Percentiles rank a stretch among this genome's conserved stretches.
Evolutionary conservation across 2,329 filamentous ascomycete species (phyloP).

Genomic region (Hypocreales sp.): DNA sequence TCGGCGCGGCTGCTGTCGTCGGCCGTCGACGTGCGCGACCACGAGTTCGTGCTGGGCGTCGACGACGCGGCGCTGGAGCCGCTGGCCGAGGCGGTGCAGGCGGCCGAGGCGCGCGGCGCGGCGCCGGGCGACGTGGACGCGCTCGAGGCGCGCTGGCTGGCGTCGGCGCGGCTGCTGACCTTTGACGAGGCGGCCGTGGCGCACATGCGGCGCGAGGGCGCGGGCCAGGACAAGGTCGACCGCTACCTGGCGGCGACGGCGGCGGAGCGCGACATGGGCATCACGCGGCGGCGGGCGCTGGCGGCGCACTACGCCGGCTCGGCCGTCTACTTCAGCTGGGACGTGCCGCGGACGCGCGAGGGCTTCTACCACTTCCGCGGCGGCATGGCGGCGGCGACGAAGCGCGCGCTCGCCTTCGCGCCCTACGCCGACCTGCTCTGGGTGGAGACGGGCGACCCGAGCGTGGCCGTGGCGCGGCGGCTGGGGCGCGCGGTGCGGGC

Average conservation of each 20-base stretch:
- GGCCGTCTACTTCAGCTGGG: conserved; percentile 74
- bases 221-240: conserved; percentile 46
- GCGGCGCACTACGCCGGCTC: conserved; percentile 51
- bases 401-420: conserved; percentile 80
- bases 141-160: conserved; percentile 81
- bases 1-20: conserved; percentile 82
- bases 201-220: conserved; percentile 54
- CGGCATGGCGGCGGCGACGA: conserved; percentile 74
- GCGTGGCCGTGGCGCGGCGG: conserved; percentile 56
- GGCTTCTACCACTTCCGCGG: conserved; percentile 85
- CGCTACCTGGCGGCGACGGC: conserved; percentile 49
- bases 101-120: conserved; percentile 73
- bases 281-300: conserved; percentile 60
- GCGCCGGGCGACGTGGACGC: conserved; percentile 66
- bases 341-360: conserved; percentile 82
- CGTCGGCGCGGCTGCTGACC: conserved; percentile 67
- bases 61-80: conserved; percentile 60
- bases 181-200: conserved; percentile 81
- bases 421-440: conserved; percentile 91
- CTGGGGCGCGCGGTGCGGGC: conserved; percentile 65
- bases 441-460: conserved; percentile 90
- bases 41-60: conserved; percentile 90
- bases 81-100: conserved; percentile 75
- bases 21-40: conserved; percentile 84
- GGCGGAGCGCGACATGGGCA: conserved; percentile 56